Conservation (phyloP, 768 basidiomycete species). For the Tricholoma saponaceum region DNA sequence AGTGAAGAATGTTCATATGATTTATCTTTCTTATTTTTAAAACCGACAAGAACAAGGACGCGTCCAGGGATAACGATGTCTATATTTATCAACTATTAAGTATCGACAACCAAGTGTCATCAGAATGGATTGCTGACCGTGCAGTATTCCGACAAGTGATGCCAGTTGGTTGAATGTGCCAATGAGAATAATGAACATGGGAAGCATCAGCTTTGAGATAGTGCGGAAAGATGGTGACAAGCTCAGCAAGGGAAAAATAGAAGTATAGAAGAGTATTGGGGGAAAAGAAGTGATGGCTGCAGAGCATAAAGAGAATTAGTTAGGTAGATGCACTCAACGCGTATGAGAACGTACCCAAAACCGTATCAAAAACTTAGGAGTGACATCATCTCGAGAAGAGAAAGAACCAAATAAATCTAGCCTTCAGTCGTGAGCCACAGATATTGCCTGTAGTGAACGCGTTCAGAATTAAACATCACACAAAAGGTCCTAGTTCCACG, state of each 20-base stretch:
- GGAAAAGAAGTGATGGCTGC: conserved; percentile 55
- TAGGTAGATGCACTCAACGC: background rate
- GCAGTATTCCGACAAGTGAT: conserved; percentile 58
- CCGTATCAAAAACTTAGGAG: conserved; percentile 51
- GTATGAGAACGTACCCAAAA: conserved; percentile 49
- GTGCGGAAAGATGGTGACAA: conserved; percentile 44
- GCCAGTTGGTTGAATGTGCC: conserved; percentile 53
- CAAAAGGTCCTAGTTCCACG: conserved; percentile 31
- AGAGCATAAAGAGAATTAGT: background rate
- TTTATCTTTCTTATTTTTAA: conserved; percentile 30
- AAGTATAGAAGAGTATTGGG: conserved; percentile 63
- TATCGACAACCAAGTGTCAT: background rate
- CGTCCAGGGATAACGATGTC: conserved; percentile 6
- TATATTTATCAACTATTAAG: conserved; percentile 2
- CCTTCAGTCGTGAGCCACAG: conserved; percentile 61
- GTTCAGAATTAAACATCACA: background rate
- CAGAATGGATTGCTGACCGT: conserved; percentile 39
- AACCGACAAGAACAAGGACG: conserved; percentile 32
- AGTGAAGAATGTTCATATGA: conserved; percentile 55
- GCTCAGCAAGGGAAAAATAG: conserved; percentile 52
- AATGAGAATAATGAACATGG: conserved; percentile 53
- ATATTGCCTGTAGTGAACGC: conserved; percentile 37
- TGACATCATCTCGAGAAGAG: conserved; percentile 57
- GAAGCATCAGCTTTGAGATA: conserved; percentile 39
- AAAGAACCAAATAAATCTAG: conserved; percentile 54